Evolutionary conservation across 2,329 filamentous ascomycete genomes (phyloP).

Genomic region (Alternaria postmessia): DNA sequence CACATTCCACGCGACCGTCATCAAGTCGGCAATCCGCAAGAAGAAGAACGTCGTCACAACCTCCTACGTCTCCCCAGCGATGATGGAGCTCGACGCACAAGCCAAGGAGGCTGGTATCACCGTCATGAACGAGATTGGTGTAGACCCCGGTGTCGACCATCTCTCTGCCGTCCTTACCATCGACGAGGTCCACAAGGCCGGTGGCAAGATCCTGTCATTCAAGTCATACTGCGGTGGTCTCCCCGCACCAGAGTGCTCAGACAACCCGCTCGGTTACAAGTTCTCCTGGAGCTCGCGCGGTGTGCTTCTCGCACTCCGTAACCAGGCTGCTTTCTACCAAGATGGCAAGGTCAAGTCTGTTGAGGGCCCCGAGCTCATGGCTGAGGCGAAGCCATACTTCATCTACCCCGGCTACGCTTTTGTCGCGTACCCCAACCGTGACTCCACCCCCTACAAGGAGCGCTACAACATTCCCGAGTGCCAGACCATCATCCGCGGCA

Average conservation of each 20-base stretch:
- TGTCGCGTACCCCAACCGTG: conserved; percentile 92
- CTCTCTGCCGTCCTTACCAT: conserved; percentile 88
- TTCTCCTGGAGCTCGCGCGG: conserved; percentile 81
- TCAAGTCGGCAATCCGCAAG: conserved; percentile 89
- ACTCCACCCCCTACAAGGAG: conserved; percentile 86
- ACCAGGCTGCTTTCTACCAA: conserved; percentile 83
- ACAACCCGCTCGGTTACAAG: conserved; percentile 94
- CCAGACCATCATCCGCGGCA: conserved; percentile 83
- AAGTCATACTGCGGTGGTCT: conserved; percentile 73
- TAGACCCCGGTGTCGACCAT: conserved; percentile 76
- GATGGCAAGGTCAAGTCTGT: conserved; percentile 74
- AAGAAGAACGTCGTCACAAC: conserved; percentile 98
- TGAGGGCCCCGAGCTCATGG: conserved; percentile 77
- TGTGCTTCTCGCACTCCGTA: conserved; percentile 85
- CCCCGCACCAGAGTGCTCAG: conserved; percentile 71
- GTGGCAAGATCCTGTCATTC: conserved; percentile 86
- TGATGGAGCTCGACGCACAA: conserved; percentile 84
- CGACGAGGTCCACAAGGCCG: conserved; percentile 82
- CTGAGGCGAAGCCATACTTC: conserved; percentile 83
- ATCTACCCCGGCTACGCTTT: conserved; percentile 90
- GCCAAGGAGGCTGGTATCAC: conserved; percentile 92
- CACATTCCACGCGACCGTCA: conserved; percentile 70
- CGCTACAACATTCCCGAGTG: conserved; percentile 93
- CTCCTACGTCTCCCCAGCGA: conserved; percentile 89
- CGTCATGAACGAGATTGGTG: conserved; percentile 83